Evolutionary conservation across 371 early-diverging fungal species (phyloP).

Genomic region (Phascolomyces articulosus): DNA sequence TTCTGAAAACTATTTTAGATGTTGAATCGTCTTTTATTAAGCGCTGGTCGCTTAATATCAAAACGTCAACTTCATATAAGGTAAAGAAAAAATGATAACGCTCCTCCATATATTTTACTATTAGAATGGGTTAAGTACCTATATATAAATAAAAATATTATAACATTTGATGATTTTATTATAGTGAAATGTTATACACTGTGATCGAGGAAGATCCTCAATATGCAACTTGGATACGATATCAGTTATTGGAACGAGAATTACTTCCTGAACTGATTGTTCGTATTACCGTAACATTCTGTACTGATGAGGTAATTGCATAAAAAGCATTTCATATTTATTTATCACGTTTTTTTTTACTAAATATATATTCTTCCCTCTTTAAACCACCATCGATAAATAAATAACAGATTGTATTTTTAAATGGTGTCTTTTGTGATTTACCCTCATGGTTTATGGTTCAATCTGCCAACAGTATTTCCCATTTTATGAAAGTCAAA

Average conservation of each 20-base stretch:
- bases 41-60: constrained; percentile 25
- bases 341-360: background rate
- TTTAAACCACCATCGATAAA: background rate
- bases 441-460: constrained; percentile 45
- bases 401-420: constrained; percentile 27
- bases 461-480: constrained; percentile 35
- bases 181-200: constrained; percentile 44
- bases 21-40: constrained; percentile 24
- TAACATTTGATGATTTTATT: too few species aligned
- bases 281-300: constrained; percentile 35
- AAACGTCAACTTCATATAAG: constrained; percentile 30
- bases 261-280: constrained; percentile 42
- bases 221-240: constrained; percentile 29
- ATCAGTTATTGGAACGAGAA: constrained; percentile 35
- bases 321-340: too few species aligned
- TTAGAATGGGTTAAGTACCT: background rate
- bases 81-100: constrained; percentile 15
- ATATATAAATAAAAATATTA: too few species aligned
- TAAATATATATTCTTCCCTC: background rate
- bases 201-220: constrained; percentile 32
- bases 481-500: constrained; percentile 38
- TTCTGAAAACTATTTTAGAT: constrained; percentile 12
- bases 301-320: constrained; percentile 35
- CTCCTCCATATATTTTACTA: background rate
- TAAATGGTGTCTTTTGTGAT: constrained; percentile 38